Conservation (phyloP, 345 rosid genomes). For the Turnera subulata region DNA sequence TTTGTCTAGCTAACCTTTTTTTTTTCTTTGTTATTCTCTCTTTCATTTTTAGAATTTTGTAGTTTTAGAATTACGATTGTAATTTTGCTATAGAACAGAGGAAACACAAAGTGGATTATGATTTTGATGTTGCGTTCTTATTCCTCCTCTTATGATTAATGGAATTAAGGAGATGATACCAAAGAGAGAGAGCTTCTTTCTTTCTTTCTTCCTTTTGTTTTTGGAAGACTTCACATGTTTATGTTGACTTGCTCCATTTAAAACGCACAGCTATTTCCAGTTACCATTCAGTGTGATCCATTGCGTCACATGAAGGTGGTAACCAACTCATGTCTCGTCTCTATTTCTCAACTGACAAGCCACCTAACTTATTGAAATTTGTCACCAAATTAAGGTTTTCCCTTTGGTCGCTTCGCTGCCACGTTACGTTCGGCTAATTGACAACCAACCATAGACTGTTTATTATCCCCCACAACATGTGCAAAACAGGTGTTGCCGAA, state of each 20-base stretch:
- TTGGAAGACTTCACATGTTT: background rate
- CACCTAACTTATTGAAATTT: too few species aligned
- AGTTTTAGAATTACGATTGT: slow-evolving; percentile 2
- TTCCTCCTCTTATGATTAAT: background rate
- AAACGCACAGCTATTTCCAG: slow-evolving; percentile 7
- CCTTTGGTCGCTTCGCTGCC: too few species aligned
- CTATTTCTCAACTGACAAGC: background rate
- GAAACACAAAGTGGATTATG: background rate
- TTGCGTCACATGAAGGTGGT: slow-evolving; percentile 2
- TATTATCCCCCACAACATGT: background rate
- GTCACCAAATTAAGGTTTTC: too few species aligned
- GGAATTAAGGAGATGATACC: background rate
- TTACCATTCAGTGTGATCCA: background rate
- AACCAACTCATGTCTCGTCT: background rate
- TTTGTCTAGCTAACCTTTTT: background rate
- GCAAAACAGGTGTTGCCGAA: background rate
- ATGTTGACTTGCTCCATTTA: background rate
- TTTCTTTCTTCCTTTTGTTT: background rate
- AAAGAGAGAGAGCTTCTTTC: background rate
- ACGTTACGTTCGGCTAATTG: too few species aligned
- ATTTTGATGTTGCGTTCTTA: background rate
- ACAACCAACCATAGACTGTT: background rate
- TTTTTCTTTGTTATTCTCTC: background rate
- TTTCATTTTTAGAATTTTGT: background rate
- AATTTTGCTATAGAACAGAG: slow-evolving; percentile 5